phyloP scores from a whole-genome alignment of 148 eudicot species.

The Silene latifolia region DNA sequence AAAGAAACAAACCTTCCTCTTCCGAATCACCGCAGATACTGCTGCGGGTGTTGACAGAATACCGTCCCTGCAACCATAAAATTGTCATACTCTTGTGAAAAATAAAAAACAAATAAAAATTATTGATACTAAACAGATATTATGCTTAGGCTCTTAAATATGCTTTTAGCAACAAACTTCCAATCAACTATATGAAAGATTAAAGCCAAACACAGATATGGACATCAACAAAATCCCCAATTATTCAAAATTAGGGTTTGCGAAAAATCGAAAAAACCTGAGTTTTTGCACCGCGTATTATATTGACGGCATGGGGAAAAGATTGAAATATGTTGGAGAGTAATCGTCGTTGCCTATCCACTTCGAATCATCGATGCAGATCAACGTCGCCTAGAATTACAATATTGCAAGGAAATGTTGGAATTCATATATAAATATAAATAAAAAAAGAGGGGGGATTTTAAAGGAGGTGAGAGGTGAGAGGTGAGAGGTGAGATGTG shows the following conservation, averaged over 20 bases:
- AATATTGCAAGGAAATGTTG: background rate
- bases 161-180: too few relatives aligned
- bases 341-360: conserved; percentile 99
- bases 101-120: background rate
- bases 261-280: conserved; percentile 40
- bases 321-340: conserved; percentile 77
- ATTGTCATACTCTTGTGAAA: conserved; percentile 4
- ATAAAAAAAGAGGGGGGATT: background rate
- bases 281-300: conserved; percentile 92
- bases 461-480: too few relatives aligned
- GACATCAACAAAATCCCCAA: background rate
- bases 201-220: too few relatives aligned
- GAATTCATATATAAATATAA: background rate
- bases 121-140: too few relatives aligned
- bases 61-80: conserved; percentile 66
- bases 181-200: too few relatives aligned
- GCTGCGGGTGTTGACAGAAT: conserved; percentile 96
- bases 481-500: too few relatives aligned
- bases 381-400: conserved; percentile 78
- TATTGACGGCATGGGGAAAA: conserved; percentile 87
- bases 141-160: too few relatives aligned
- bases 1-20: conserved; percentile 53
- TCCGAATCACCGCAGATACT: conserved; percentile 95
- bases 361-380: conserved; percentile 89
- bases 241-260: conserved; percentile 1